These are phyloP conservation scores for Boechera stricta DNA, from an alignment of 345 rosid genomes.

Conservation along the genomic window DNA sequence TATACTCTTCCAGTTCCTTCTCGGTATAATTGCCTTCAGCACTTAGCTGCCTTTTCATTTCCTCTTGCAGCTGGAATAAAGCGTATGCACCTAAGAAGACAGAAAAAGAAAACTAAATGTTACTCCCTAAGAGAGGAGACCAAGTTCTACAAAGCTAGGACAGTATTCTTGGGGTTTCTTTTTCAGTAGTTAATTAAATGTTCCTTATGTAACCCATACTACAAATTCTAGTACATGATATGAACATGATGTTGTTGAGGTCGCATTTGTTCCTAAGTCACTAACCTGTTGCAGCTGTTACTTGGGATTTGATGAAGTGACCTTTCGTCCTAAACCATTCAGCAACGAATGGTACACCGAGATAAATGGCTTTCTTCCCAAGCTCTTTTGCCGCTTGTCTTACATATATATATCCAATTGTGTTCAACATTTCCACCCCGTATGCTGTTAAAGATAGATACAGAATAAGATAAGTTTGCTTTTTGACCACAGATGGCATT, in stretches of 20 bases:
- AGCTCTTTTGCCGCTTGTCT: slow-evolving; percentile 98
- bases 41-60: slow-evolving; percentile 94
- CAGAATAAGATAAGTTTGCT: slow-evolving; percentile 9
- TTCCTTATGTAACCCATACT: background rate
- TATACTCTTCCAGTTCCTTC: slow-evolving; percentile 89
- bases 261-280: slow-evolving; percentile 72
- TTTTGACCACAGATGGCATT: slow-evolving; percentile 4
- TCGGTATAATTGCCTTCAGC: slow-evolving; percentile 90
- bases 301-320: slow-evolving; percentile 93
- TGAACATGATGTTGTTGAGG: slow-evolving; percentile 54
- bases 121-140: slow-evolving; percentile 20
- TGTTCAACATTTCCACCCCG: slow-evolving; percentile 93
- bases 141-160: slow-evolving; percentile 20
- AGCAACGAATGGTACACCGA: slow-evolving; percentile 92
- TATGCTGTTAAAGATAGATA: slow-evolving; percentile 63
- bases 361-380: slow-evolving; percentile 82
- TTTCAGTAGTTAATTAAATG: slow-evolving; percentile 12
- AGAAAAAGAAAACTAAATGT: background rate
- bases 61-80: slow-evolving; percentile 96
- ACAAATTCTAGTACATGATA: slow-evolving; percentile 7
- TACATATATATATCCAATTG: slow-evolving; percentile 89
- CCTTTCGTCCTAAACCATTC: slow-evolving; percentile 99
- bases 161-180: slow-evolving; percentile 18
- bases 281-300: slow-evolving; percentile 97
- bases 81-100: slow-evolving; percentile 84